Conservation (phyloP, 2,329 filamentous ascomycete genomes). For the Allantophomopsis lycopodina region DNA sequence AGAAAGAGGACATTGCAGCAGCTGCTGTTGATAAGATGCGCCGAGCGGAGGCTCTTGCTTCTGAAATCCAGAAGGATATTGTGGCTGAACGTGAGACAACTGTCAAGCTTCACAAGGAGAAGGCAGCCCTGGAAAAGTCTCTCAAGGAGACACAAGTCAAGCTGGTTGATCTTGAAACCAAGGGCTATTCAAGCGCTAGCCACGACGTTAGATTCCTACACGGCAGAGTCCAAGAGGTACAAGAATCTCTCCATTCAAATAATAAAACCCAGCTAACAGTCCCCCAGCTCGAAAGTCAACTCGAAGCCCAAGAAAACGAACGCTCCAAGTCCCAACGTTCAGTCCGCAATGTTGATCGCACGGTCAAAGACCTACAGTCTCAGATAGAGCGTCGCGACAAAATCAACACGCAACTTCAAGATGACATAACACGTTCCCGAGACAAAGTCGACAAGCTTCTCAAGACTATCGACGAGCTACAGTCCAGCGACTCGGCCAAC, state of each 20-base stretch:
- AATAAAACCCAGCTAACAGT: conserved; percentile 14
- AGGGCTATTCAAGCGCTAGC: conserved; percentile 87
- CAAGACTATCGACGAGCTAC: conserved; percentile 83
- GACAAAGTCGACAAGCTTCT: conserved; percentile 88
- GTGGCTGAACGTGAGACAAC: conserved; percentile 71
- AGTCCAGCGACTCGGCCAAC: conserved; percentile 69
- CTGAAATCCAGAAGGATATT: conserved; percentile 89
- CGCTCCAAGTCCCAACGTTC: conserved; percentile 73
- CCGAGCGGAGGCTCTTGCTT: conserved; percentile 72
- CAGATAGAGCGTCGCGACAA: conserved; percentile 93
- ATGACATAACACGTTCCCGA: conserved; percentile 73
- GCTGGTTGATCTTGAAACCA: conserved; percentile 89
- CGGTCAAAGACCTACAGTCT: conserved; percentile 80
- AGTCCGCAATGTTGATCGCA: conserved; percentile 84
- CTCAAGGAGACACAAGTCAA: conserved; percentile 83
- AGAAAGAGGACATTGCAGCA: conserved; percentile 83
- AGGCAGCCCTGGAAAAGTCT: conserved; percentile 76
- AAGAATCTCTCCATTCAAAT: conserved; percentile 13
- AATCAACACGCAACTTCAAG: conserved; percentile 63
- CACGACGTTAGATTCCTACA: conserved; percentile 93
- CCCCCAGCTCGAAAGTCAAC: conserved; percentile 67
- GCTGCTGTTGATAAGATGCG: conserved; percentile 97
- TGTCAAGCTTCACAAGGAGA: conserved; percentile 75
- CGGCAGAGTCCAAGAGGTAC: conserved; percentile 88
- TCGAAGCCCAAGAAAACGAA: conserved; percentile 70